A percentile compares a stretch with the other conserved stretches of the same genome.
phyloP scores from a whole-genome alignment of 2,329 filamentous ascomycete species.

The Emergomyces orientalis region DNA sequence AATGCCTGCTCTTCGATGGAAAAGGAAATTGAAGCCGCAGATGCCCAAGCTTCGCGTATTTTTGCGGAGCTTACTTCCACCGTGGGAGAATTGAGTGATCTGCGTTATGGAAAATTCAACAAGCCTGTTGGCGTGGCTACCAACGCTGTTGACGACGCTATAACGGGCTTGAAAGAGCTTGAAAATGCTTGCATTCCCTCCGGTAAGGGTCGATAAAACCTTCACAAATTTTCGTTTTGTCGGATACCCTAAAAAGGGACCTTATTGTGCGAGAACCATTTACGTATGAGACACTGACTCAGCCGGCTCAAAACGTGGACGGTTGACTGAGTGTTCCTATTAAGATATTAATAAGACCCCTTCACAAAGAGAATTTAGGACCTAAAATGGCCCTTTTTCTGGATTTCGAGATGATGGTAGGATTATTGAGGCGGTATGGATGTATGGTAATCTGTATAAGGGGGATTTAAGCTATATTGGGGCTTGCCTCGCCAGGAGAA shows the following conservation, averaged over 20 bases:
- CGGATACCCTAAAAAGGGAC: background rate
- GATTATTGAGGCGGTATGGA: background rate
- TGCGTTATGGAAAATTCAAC: conserved; percentile 66
- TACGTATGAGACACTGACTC: background rate
- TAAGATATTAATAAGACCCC: background rate
- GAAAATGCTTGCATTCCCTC: conserved; percentile 51
- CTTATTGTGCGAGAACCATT: background rate
- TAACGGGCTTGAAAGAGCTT: conserved; percentile 56
- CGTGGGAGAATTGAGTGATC: conserved; percentile 66
- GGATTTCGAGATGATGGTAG: background rate
- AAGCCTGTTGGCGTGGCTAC: conserved; percentile 45
- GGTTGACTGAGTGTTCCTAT: background rate
- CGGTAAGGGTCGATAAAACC: background rate
- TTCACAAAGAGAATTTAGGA: background rate
- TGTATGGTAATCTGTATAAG: background rate
- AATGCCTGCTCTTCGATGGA: conserved; percentile 57
- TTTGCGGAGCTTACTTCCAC: conserved; percentile 54
- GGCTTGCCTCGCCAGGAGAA: background rate
- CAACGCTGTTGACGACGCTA: conserved; percentile 55
- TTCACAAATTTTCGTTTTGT: background rate
- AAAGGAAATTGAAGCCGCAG: conserved; percentile 55
- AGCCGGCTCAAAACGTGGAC: background rate
- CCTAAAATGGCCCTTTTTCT: background rate
- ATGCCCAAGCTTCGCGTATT: conserved; percentile 54
- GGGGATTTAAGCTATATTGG: background rate